These are phyloP conservation scores for Hibiscus tridactylites DNA, from an alignment of 345 rosid species.

Conservation along the genomic window DNA sequence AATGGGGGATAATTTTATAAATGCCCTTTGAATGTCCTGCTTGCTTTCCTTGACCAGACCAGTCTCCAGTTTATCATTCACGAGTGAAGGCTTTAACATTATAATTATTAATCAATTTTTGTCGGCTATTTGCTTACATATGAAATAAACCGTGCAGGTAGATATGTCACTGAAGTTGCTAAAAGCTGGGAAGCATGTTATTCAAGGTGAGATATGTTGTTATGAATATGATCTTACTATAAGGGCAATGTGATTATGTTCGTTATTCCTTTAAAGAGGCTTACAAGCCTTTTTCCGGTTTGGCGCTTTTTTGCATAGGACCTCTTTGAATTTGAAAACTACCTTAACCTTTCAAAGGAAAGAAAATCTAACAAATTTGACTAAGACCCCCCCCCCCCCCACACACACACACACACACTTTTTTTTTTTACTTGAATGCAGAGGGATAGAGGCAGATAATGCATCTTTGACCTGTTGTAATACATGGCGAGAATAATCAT, in stretches of 20 bases:
- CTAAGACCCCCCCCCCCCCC: background rate
- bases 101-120: background rate
- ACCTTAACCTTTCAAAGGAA: background rate
- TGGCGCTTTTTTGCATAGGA: background rate
- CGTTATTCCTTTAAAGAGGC: constrained; percentile 2
- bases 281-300: constrained; percentile 22
- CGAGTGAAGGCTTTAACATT: background rate
- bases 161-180: constrained; percentile 73
- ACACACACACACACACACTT: no score
- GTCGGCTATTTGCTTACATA: background rate
- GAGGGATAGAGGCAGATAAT: background rate
- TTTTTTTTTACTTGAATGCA: background rate
- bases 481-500: background rate
- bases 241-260: background rate
- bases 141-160: constrained; percentile 41
- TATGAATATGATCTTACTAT: constrained; percentile 2
- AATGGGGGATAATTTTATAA: background rate
- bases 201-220: constrained; percentile 52
- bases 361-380: background rate
- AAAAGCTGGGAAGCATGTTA: constrained; percentile 87
- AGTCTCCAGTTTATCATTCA: background rate
- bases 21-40: background rate
- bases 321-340: background rate
- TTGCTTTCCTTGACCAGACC: background rate
- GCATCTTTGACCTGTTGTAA: background rate